Conservation (phyloP, 1,139 yeast genomes). For the Yamadazyma atlantica region DNA sequence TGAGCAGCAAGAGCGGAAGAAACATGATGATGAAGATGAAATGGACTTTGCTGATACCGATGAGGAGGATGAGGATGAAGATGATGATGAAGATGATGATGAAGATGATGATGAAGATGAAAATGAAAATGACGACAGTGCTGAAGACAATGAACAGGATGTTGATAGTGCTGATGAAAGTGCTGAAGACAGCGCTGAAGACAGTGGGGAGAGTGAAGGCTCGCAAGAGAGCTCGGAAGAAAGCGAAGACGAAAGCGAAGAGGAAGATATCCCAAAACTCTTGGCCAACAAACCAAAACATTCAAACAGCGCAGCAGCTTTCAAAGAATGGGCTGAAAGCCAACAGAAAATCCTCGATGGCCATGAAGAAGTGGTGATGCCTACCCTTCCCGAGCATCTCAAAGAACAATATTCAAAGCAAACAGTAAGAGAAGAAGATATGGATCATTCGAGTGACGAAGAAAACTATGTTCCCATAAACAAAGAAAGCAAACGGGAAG, state of each 20-base stretch:
- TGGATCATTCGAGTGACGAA: slow-evolving; percentile 58
- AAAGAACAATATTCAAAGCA: slow-evolving; percentile 42
- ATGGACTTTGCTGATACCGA: slow-evolving; percentile 32
- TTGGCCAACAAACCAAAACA: slow-evolving; percentile 42
- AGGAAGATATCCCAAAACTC: slow-evolving; percentile 30
- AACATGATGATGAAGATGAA: slow-evolving; percentile 35
- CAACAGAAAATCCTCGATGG: slow-evolving; percentile 62
- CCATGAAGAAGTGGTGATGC: slow-evolving; percentile 46
- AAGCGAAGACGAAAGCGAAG: slow-evolving; percentile 18
- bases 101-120: slow-evolving; percentile 21
- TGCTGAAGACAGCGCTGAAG: slow-evolving; percentile 40
- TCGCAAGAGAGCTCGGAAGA: slow-evolving; percentile 17
- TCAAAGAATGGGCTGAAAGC: slow-evolving; percentile 61
- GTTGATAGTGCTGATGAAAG: slow-evolving; percentile 17
- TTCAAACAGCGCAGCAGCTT: slow-evolving; percentile 43
- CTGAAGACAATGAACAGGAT: slow-evolving; percentile 17
- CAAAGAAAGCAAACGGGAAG: slow-evolving; percentile 54
- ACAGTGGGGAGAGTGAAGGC: slow-evolving; percentile 21
- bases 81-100: slow-evolving; percentile 20
- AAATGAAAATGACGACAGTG: slow-evolving; percentile 14
- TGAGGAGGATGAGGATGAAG: slow-evolving; percentile 23
- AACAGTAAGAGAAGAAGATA: slow-evolving; percentile 58
- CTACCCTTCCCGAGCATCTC: slow-evolving; percentile 52
- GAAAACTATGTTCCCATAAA: slow-evolving; percentile 59
- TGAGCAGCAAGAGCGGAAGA: slow-evolving; percentile 38